These are phyloP conservation scores for Calonectria henricotiae DNA, from an alignment of 2,329 filamentous ascomycete species.

Conservation along the genomic window DNA sequence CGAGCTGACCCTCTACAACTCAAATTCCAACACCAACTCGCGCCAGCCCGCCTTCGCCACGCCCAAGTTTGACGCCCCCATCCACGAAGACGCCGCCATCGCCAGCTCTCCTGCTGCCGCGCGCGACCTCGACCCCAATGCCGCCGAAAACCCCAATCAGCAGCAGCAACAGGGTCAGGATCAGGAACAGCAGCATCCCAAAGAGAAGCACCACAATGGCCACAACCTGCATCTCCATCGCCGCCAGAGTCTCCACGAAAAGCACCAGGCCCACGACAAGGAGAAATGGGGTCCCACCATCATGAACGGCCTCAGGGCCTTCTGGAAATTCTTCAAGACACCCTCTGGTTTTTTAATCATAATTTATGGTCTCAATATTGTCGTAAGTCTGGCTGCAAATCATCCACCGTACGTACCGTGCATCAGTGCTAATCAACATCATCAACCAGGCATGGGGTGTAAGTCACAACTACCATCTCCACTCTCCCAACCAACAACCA, in stretches of 20 bases:
- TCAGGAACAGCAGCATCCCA: conserved; percentile 1
- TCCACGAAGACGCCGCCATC: conserved; percentile 17
- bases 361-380: conserved; percentile 54
- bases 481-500: neutral
- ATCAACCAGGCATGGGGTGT: conserved; percentile 48
- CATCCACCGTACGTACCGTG: neutral
- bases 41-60: conserved; percentile 30
- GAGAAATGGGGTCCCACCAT: conserved; percentile 50
- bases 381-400: conserved; percentile 42
- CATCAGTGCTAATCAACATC: neutral
- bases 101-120: neutral
- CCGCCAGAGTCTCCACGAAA: conserved; percentile 45
- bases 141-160: neutral
- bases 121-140: neutral
- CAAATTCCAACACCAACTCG: conserved; percentile 30
- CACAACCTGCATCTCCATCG: conserved; percentile 33
- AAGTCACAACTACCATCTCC: conserved; percentile 33
- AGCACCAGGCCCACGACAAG: conserved; percentile 46
- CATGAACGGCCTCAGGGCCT: conserved; percentile 49
- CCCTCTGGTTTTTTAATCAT: conserved; percentile 53
- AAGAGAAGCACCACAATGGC: neutral
- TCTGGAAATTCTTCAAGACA: conserved; percentile 54
- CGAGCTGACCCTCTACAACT: conserved; percentile 46
- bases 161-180: neutral
- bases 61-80: conserved; percentile 27